phyloP scores from a whole-genome alignment of 495 filamentous ascomycete genomes.

The Hyaloscypha bicolor region DNA sequence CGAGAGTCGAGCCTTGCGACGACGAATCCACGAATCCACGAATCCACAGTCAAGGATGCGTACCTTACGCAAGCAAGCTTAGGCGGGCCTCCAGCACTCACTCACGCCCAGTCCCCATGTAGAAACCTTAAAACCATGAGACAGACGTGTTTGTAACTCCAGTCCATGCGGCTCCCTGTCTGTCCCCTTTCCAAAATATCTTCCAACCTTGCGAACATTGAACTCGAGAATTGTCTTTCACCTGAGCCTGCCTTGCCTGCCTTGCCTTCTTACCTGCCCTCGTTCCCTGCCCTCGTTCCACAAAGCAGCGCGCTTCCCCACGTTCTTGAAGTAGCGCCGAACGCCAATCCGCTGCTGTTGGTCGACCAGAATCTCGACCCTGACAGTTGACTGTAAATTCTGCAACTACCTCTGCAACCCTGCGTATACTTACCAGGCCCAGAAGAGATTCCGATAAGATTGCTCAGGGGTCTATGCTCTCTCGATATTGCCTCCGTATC shows the following conservation, averaged over 20 bases:
- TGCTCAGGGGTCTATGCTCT: slow-evolving; percentile 5
- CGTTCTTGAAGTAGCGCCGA: slow-evolving; percentile 17
- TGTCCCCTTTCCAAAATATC: neutral
- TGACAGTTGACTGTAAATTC: neutral
- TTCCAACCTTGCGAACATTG: neutral
- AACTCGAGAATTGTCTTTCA: neutral
- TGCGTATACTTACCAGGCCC: slow-evolving; percentile 4
- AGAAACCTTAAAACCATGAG: slow-evolving; percentile 25
- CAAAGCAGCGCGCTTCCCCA: slow-evolving; percentile 10
- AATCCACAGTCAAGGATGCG: neutral
- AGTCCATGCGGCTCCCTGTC: slow-evolving; percentile 12
- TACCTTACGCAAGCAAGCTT: slow-evolving; percentile 12
- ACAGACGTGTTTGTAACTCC: slow-evolving; percentile 28
- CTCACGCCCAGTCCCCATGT: slow-evolving; percentile 18
- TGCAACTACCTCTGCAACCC: slow-evolving; percentile 19
- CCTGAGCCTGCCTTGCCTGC: too few species aligned
- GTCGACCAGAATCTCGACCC: slow-evolving; percentile 3
- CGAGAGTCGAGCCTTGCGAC: neutral
- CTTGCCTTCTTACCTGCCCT: neutral
- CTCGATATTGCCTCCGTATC: neutral
- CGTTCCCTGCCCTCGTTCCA: neutral
- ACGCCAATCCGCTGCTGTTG: neutral
- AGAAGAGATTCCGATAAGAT: slow-evolving; percentile 2
- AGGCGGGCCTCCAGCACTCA: slow-evolving; percentile 2
- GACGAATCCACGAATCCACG: neutral